Percentiles rank a stretch among this genome's conserved stretches.
Evolutionary conservation across 306 rosid species (phyloP).

Genomic region (Malus asiatica): DNA sequence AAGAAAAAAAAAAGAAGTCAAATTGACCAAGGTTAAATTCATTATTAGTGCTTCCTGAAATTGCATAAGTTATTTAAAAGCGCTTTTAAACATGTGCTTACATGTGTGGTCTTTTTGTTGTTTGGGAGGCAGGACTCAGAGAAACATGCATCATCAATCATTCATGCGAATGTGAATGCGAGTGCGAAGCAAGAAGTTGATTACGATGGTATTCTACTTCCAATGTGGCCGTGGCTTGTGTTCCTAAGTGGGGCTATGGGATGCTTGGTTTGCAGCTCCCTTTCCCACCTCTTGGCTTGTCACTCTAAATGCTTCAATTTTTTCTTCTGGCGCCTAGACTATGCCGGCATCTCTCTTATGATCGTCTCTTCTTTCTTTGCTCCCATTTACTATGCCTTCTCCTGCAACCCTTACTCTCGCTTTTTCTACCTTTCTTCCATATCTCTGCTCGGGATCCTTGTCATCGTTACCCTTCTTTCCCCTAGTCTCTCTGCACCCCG

Average conservation of each 20-base stretch:
- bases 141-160: slow-evolving; percentile 7
- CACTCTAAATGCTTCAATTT: slow-evolving; percentile 69
- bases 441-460: slow-evolving; percentile 50
- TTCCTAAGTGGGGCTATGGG: slow-evolving; percentile 83
- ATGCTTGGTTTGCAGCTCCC: slow-evolving; percentile 68
- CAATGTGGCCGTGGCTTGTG: slow-evolving; percentile 86
- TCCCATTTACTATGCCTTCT: slow-evolving; percentile 76
- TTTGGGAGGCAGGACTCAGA: slow-evolving; percentile 32
- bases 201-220: slow-evolving; percentile 13
- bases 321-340: slow-evolving; percentile 87
- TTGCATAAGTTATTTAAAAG: too few relatives aligned
- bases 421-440: slow-evolving; percentile 59
- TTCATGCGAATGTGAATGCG: not conserved
- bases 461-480: slow-evolving; percentile 57
- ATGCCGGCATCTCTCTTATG: slow-evolving; percentile 86
- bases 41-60: too few relatives aligned
- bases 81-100: not conserved
- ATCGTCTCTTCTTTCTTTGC: slow-evolving; percentile 80
- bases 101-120: not conserved
- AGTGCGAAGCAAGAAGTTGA: slow-evolving; percentile 10
- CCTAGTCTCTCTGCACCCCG: slow-evolving; percentile 54
- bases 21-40: too few relatives aligned
- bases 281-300: slow-evolving; percentile 82
- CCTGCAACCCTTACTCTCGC: slow-evolving; percentile 46
- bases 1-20: too few relatives aligned